Conservation (phyloP, 768 basidiomycete genomes). For the Rhizopogon rudus region DNA sequence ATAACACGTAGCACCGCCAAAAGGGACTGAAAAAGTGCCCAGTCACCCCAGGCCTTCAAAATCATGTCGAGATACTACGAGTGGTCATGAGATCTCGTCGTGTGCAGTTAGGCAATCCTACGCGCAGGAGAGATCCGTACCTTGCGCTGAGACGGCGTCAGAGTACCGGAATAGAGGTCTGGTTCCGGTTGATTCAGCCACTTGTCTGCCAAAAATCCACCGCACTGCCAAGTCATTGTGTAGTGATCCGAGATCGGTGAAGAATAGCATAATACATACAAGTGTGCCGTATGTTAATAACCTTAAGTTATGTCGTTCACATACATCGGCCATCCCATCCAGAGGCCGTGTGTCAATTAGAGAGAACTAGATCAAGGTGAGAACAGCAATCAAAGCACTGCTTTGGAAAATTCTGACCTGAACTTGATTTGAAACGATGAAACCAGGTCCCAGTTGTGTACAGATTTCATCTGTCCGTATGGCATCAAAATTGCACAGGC, state of each 20-base stretch:
- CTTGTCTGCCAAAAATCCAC: slow-evolving; percentile 74
- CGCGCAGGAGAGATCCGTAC: slow-evolving; percentile 28
- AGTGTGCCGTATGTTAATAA: slow-evolving; percentile 80
- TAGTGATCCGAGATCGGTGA: slow-evolving; percentile 4
- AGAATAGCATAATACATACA: slow-evolving; percentile 35
- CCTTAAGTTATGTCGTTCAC: slow-evolving; percentile 66
- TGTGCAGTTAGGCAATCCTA: neutral
- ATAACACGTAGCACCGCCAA: slow-evolving; percentile 54
- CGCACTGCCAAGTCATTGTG: slow-evolving; percentile 48
- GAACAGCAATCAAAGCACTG: neutral
- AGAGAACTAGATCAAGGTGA: slow-evolving; percentile 54
- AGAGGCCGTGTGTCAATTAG: slow-evolving; percentile 75
- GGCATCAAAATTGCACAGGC: slow-evolving; percentile 80
- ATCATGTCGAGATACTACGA: slow-evolving; percentile 83
- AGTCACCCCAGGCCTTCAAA: slow-evolving; percentile 70
- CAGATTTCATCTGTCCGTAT: slow-evolving; percentile 77
- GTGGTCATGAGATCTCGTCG: slow-evolving; percentile 1
- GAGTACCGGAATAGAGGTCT: slow-evolving; percentile 57
- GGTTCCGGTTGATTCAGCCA: slow-evolving; percentile 70
- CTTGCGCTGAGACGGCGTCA: slow-evolving; percentile 85
- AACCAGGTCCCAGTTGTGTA: slow-evolving; percentile 61
- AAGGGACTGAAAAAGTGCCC: slow-evolving; percentile 70
- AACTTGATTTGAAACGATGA: slow-evolving; percentile 78
- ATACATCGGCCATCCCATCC: slow-evolving; percentile 74
- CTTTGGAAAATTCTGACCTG: slow-evolving; percentile 43